Evolutionary conservation across 148 eudicot genomes (phyloP).

Genomic region (Suaeda aralocaspica): DNA sequence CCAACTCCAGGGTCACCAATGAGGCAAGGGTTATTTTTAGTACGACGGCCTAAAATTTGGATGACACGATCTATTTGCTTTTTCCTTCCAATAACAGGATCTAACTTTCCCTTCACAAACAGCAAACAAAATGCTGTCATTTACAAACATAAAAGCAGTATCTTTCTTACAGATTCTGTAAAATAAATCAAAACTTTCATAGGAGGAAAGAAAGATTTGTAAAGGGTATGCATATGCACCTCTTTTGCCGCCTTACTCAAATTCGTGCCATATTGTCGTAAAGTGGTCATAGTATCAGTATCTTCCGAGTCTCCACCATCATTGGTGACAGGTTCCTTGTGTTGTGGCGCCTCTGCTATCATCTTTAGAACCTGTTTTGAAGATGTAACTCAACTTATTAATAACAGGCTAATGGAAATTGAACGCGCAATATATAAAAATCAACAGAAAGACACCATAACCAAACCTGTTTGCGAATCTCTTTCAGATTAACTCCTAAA

Average conservation of each 20-base stretch:
- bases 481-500: constrained; percentile 70
- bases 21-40: constrained; percentile 86
- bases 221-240: constrained; percentile 40
- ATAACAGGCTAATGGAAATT: neutral
- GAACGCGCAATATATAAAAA: neutral
- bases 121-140: too few relatives aligned
- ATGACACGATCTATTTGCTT: constrained; percentile 82
- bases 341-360: constrained; percentile 81
- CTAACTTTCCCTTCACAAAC: constrained; percentile 67
- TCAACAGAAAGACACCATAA: neutral
- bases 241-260: constrained; percentile 78
- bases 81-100: constrained; percentile 91
- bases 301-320: constrained; percentile 50
- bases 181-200: neutral
- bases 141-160: too few relatives aligned
- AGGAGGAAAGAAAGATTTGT: neutral
- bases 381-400: neutral
- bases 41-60: constrained; percentile 72
- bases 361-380: constrained; percentile 58
- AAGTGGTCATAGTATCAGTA: constrained; percentile 73
- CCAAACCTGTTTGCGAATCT: constrained; percentile 68
- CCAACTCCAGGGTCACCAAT: constrained; percentile 97
- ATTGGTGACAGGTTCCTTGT: constrained; percentile 48
- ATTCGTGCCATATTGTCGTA: constrained; percentile 89
- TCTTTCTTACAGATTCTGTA: too few relatives aligned